Evolutionary conservation across 208 protist genomes (phyloP).

Genomic region (Leishmania aethiopica): DNA sequence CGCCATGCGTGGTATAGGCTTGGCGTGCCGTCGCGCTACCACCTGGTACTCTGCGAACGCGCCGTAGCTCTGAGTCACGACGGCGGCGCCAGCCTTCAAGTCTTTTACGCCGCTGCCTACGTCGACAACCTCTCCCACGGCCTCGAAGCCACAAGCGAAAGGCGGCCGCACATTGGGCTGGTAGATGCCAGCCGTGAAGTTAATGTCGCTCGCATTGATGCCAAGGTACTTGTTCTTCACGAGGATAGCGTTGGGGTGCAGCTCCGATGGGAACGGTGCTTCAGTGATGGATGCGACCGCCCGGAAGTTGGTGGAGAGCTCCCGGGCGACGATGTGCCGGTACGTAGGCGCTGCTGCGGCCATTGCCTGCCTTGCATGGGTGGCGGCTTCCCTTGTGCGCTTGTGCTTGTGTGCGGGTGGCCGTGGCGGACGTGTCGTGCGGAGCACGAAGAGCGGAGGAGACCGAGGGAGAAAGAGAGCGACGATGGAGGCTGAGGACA

Average conservation of each 20-base stretch:
- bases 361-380: constrained; percentile 10
- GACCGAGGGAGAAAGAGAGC: not conserved
- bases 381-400: not conserved
- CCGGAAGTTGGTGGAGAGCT: constrained; percentile 75
- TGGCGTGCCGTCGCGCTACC: constrained; percentile 53
- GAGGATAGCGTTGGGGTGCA: constrained; percentile 72
- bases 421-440: not conserved
- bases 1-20: constrained; percentile 47
- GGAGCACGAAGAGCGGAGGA: not conserved
- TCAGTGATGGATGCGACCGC: constrained; percentile 51
- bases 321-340: constrained; percentile 66
- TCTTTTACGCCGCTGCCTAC: constrained; percentile 46
- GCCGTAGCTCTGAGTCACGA: constrained; percentile 80
- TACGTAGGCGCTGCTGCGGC: constrained; percentile 28
- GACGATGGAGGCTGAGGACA: not conserved
- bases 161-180: constrained; percentile 70
- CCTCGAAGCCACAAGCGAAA: constrained; percentile 90
- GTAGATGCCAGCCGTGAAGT: constrained; percentile 87
- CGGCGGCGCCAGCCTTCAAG: constrained; percentile 50
- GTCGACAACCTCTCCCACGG: constrained; percentile 75
- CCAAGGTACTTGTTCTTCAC: constrained; percentile 80
- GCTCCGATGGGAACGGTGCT: constrained; percentile 29
- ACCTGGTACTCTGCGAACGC: constrained; percentile 83
- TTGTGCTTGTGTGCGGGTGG: not conserved
- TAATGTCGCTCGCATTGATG: constrained; percentile 92